Evolutionary conservation across 306 rosid species (phyloP).

Genomic region (Prosopis cineraria): DNA sequence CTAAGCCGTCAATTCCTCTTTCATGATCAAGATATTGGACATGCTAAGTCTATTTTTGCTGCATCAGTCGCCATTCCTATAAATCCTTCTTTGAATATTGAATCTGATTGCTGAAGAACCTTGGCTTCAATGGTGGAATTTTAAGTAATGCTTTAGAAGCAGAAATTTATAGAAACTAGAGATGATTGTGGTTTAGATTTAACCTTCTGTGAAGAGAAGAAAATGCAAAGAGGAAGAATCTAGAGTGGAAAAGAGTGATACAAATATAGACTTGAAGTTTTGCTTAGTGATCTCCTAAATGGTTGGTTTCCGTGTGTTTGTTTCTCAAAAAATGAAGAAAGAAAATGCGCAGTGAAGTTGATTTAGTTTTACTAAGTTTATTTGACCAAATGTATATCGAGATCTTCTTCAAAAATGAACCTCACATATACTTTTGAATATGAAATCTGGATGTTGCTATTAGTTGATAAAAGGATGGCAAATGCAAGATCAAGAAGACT

Average conservation of each 20-base stretch:
- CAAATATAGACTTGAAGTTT: slow-evolving; percentile 43
- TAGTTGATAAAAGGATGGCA: too few species aligned
- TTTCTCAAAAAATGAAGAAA: not conserved
- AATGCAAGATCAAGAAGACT: too few species aligned
- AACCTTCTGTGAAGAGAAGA: slow-evolving; percentile 30
- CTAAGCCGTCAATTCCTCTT: too few species aligned
- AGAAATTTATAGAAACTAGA: slow-evolving; percentile 35
- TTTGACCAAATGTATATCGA: slow-evolving; percentile 11
- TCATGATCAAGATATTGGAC: too few species aligned
- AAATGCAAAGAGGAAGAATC: slow-evolving; percentile 34
- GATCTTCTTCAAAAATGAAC: not conserved
- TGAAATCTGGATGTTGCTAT: too few species aligned
- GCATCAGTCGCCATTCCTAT: too few species aligned
- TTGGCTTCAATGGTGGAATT: slow-evolving; percentile 46
- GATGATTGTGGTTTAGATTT: slow-evolving; percentile 12
- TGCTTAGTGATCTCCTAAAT: slow-evolving; percentile 35
- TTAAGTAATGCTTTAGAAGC: slow-evolving; percentile 25
- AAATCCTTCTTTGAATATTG: too few species aligned
- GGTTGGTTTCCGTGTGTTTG: slow-evolving; percentile 42
- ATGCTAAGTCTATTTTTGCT: too few species aligned
- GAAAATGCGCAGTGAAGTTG: slow-evolving; percentile 21
- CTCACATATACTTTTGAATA: too few species aligned
- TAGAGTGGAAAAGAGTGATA: slow-evolving; percentile 41
- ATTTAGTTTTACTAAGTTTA: slow-evolving; percentile 3
- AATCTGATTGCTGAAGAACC: slow-evolving; percentile 68